These are phyloP conservation scores for Pulveroboletus frians DNA, from an alignment of 768 basidiomycete species.

Conservation along the genomic window DNA sequence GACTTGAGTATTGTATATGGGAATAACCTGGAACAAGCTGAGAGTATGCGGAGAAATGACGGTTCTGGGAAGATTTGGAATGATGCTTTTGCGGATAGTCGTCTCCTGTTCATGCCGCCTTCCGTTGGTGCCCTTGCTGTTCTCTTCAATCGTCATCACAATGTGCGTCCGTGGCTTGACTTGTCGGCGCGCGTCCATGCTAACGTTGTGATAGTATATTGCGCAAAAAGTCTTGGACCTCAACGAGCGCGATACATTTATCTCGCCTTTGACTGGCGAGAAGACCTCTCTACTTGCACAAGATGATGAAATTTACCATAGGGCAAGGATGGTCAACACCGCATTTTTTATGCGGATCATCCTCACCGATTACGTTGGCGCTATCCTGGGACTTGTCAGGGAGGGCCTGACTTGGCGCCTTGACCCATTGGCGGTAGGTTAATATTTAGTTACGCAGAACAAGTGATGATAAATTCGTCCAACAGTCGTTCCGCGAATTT, in stretches of 20 bases:
- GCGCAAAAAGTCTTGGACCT: slow-evolving; percentile 62
- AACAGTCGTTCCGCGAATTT: slow-evolving; percentile 45
- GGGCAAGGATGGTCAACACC: slow-evolving; percentile 68
- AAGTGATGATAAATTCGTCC: neutral
- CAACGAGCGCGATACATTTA: slow-evolving; percentile 57
- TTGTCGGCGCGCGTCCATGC: neutral
- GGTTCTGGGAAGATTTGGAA: slow-evolving; percentile 63
- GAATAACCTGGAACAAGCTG: slow-evolving; percentile 41
- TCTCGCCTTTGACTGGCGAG: slow-evolving; percentile 14
- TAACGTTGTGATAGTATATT: slow-evolving; percentile 47
- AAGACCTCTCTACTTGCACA: slow-evolving; percentile 36
- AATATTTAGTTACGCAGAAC: neutral
- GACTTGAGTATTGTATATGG: slow-evolving; percentile 77
- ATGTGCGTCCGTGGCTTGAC: slow-evolving; percentile 38
- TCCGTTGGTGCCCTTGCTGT: slow-evolving; percentile 62
- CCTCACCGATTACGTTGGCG: slow-evolving; percentile 67
- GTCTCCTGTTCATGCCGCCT: slow-evolving; percentile 70
- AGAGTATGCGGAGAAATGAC: slow-evolving; percentile 53
- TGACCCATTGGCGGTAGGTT: slow-evolving; percentile 54
- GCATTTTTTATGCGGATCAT: slow-evolving; percentile 69
- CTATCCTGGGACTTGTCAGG: slow-evolving; percentile 63
- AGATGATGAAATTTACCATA: slow-evolving; percentile 75
- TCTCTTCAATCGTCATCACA: slow-evolving; percentile 69
- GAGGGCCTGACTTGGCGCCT: slow-evolving; percentile 65
- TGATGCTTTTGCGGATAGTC: slow-evolving; percentile 65